Conservation (phyloP, 2,329 filamentous ascomycete genomes). For the Penicillium sp. region DNA sequence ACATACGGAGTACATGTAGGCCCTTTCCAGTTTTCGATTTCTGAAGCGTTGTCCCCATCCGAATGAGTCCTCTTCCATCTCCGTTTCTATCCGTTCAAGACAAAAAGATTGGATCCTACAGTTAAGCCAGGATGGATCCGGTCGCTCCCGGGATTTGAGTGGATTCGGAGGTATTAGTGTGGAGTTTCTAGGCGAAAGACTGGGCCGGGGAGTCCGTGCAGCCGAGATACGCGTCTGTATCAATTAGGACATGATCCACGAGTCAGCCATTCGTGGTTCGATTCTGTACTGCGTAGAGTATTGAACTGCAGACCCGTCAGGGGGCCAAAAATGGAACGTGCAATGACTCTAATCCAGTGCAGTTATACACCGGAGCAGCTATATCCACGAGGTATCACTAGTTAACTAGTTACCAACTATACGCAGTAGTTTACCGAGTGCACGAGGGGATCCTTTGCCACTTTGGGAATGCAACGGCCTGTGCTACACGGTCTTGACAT, state of each 20-base stretch:
- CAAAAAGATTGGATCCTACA: no score
- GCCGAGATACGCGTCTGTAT: constrained; percentile 35
- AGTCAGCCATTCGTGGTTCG: constrained; percentile 1
- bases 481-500: constrained; percentile 7
- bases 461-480: constrained; percentile 9
- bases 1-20: background rate
- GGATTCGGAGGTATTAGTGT: constrained; percentile 4
- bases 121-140: constrained; percentile 1
- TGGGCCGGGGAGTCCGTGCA: constrained; percentile 28
- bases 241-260: constrained; percentile 16
- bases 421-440: background rate
- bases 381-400: background rate
- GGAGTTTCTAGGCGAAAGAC: constrained; percentile 2
- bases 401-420: background rate
- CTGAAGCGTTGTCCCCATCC: background rate
- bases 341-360: background rate
- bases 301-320: constrained; percentile 1
- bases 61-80: background rate
- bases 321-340: background rate
- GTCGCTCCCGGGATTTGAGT: constrained; percentile 17
- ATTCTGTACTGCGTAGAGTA: constrained; percentile 13
- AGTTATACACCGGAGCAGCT: no score
- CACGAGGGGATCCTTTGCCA: constrained; percentile 4
- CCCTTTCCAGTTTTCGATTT: background rate
- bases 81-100: background rate